Conservation (phyloP, 2,329 filamentous ascomycete genomes). For the Onygenales sp. region DNA sequence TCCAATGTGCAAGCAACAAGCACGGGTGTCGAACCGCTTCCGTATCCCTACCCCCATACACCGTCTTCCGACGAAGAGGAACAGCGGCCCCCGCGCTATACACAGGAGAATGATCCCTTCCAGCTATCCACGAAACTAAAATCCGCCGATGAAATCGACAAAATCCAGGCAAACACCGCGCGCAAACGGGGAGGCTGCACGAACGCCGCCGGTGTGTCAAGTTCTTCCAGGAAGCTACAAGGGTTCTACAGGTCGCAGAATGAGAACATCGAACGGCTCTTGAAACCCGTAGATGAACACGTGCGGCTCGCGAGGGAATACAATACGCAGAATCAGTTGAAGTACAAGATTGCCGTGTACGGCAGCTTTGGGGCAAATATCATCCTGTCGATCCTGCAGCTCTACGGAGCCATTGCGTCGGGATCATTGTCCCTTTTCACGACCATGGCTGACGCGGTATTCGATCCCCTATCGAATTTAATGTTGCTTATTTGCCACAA, state of each 20-base stretch:
- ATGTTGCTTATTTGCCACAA: conserved; percentile 80
- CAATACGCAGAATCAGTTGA: conserved; percentile 68
- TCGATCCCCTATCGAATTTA: conserved; percentile 83
- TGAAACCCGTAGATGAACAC: conserved; percentile 91
- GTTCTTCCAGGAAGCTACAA: conserved; percentile 49
- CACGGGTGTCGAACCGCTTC: conserved; percentile 32
- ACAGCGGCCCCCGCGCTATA: conserved; percentile 46
- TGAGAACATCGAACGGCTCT: conserved; percentile 79
- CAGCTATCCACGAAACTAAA: conserved; percentile 70
- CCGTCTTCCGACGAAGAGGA: conserved; percentile 34
- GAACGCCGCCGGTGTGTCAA: conserved; percentile 16
- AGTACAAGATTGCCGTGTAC: conserved; percentile 51
- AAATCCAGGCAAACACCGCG: conserved; percentile 66
- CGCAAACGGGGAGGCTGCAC: conserved; percentile 53
- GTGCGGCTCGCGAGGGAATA: conserved; percentile 70
- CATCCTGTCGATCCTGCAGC: conserved; percentile 65
- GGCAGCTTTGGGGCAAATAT: conserved; percentile 72
- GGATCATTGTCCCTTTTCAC: conserved; percentile 93
- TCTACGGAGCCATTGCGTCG: conserved; percentile 80
- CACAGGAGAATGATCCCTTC: conserved; percentile 66
- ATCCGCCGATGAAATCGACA: conserved; percentile 62
- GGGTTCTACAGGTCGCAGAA: conserved; percentile 88
- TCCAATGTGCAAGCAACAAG: conserved; percentile 26
- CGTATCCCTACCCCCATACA: conserved; percentile 14
- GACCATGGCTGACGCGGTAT: conserved; percentile 91